Conservation (phyloP, 1,284 basidiomycete species). For the Ceratobasidium sp. region DNA sequence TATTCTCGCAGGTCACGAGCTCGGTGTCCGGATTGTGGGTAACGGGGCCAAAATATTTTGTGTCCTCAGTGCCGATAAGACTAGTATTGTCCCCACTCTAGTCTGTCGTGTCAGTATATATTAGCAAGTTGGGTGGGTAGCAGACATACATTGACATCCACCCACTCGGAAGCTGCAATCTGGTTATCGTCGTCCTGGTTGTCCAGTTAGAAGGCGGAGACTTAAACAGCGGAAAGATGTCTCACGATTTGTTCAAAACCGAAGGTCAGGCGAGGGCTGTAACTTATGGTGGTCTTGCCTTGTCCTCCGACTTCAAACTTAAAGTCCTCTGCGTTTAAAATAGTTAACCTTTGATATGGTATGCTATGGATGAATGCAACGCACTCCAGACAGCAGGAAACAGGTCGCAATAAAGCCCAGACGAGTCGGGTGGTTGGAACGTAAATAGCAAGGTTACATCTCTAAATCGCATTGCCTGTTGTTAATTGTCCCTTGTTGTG, state of each 20-base stretch:
- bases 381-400: slow-evolving; percentile 33
- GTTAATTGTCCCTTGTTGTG: not conserved
- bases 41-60: slow-evolving; percentile 7
- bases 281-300: not conserved
- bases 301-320: not conserved
- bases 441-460: slow-evolving; percentile 15
- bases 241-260: slow-evolving; percentile 11
- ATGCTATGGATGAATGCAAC: not conserved
- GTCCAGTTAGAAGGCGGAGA: not conserved
- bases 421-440: not conserved
- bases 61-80: not conserved
- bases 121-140: not conserved
- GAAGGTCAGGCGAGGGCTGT: not conserved
- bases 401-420: slow-evolving; percentile 8
- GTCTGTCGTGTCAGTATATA: not conserved
- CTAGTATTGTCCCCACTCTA: slow-evolving; percentile 1
- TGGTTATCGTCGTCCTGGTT: not conserved
- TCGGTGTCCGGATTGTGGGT: not conserved
- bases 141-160: slow-evolving; percentile 13
- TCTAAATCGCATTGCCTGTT: not conserved
- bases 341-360: not conserved
- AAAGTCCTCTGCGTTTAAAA: not conserved
- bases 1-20: slow-evolving; percentile 1
- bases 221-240: not conserved
- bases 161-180: slow-evolving; percentile 5